phyloP scores from a whole-genome alignment of 495 filamentous ascomycete genomes.

The Penicillium arizonense region DNA sequence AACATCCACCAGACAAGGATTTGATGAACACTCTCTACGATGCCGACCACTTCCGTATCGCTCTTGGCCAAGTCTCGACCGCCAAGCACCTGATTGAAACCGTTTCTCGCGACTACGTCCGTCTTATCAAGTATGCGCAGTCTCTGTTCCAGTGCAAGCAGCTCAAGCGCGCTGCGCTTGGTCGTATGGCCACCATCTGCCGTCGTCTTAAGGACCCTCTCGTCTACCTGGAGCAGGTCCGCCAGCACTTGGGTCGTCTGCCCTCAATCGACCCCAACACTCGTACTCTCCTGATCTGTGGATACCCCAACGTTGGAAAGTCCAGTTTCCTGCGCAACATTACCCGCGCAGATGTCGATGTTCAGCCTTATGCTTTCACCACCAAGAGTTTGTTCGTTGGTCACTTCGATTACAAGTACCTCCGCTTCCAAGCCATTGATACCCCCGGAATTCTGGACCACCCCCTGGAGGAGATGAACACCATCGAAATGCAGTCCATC shows the following conservation, averaged over 20 bases:
- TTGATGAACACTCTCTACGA: constrained; percentile 86
- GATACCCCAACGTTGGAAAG: constrained; percentile 98
- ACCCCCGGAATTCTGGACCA: constrained; percentile 96
- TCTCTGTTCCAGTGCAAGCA: constrained; percentile 95
- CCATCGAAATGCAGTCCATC: constrained; percentile 98
- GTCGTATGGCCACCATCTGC: constrained; percentile 95
- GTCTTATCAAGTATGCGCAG: constrained; percentile 92
- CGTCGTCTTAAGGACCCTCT: constrained; percentile 91
- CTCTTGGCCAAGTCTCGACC: constrained; percentile 91
- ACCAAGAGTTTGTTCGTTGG: constrained; percentile 97
- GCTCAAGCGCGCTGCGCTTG: constrained; percentile 83
- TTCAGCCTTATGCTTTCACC: constrained; percentile 98
- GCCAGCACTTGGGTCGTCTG: constrained; percentile 94
- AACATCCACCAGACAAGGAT: constrained; percentile 60
- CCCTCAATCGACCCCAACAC: constrained; percentile 98
- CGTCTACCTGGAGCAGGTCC: constrained; percentile 93
- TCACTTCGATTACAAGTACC: constrained; percentile 98
- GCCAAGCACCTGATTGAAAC: constrained; percentile 96
- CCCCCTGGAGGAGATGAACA: constrained; percentile 99
- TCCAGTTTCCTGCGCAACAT: constrained; percentile 90
- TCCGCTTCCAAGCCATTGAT: constrained; percentile 87
- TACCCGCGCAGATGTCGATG: constrained; percentile 92
- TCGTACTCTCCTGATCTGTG: constrained; percentile 89
- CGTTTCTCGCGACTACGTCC: constrained; percentile 90
- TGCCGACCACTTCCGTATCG: constrained; percentile 97